phyloP scores from a whole-genome alignment of 768 basidiomycete genomes.

The Phaffia australis region DNA sequence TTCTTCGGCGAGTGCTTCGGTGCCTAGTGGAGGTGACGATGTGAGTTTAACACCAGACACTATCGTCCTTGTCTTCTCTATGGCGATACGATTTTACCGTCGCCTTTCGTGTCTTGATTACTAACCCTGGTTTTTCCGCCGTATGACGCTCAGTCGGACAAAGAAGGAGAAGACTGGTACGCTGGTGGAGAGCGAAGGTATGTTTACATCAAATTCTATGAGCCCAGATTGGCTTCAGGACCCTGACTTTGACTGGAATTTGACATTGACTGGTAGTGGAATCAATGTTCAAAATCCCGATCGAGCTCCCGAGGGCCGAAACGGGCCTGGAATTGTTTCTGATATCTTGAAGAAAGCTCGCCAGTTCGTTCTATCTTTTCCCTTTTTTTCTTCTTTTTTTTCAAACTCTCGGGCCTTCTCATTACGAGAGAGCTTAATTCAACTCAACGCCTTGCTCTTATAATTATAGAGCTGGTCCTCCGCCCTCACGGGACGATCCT shows the following conservation, averaged over 20 bases:
- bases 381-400: not conserved
- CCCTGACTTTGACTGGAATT: not conserved
- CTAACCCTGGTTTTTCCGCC: slow-evolving; percentile 37
- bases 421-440: not conserved
- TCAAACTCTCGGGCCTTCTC: not conserved
- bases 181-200: slow-evolving; percentile 93
- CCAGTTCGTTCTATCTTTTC: slow-evolving; percentile 48
- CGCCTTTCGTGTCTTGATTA: not conserved
- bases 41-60: slow-evolving; percentile 26
- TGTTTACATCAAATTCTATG: not conserved
- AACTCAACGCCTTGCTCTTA: not conserved
- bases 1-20: slow-evolving; percentile 26
- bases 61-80: not conserved
- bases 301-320: slow-evolving; percentile 45
- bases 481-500: slow-evolving; percentile 10
- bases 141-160: slow-evolving; percentile 8
- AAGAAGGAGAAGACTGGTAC: slow-evolving; percentile 57
- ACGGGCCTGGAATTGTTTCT: slow-evolving; percentile 45
- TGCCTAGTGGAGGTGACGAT: slow-evolving; percentile 41
- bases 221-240: not conserved
- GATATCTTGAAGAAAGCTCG: slow-evolving; percentile 58
- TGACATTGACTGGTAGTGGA: slow-evolving; percentile 48
- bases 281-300: slow-evolving; percentile 80
- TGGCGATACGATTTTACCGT: not conserved
- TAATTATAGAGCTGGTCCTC: not conserved